These are phyloP conservation scores for Corniculantispora saksenae DNA, from an alignment of 2,329 filamentous ascomycete species.

Conservation along the genomic window DNA sequence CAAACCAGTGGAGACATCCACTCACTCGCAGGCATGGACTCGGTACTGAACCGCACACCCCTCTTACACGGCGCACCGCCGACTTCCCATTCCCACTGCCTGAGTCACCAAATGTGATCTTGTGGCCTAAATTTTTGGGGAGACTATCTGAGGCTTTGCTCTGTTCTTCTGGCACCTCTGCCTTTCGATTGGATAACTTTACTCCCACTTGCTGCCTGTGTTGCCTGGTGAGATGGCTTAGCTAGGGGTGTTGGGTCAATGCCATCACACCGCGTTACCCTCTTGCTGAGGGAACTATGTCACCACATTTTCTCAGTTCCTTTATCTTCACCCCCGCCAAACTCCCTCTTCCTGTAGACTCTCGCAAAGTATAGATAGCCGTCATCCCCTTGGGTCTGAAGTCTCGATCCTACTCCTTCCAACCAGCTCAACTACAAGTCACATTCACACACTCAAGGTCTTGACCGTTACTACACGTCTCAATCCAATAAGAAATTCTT, in stretches of 20 bases:
- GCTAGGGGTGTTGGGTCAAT: background rate
- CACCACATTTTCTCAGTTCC: background rate
- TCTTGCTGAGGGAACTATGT: background rate
- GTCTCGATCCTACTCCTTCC: background rate
- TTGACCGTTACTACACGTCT: background rate
- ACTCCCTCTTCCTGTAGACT: background rate
- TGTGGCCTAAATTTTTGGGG: constrained; percentile 10
- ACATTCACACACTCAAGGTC: too few species aligned
- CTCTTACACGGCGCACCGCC: constrained; percentile 1
- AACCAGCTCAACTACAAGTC: background rate
- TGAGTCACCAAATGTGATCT: constrained; percentile 10
- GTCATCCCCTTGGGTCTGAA: background rate
- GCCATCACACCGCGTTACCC: background rate
- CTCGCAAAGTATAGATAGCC: background rate
- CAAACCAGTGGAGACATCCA: background rate
- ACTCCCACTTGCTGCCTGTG: background rate
- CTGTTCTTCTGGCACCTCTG: background rate
- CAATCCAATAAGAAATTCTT: background rate
- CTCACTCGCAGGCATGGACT: background rate
- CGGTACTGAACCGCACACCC: background rate
- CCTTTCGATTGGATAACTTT: background rate
- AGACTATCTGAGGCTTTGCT: constrained; percentile 7
- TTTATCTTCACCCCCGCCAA: background rate
- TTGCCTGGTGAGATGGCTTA: constrained; percentile 3
- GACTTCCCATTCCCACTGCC: background rate